Evolutionary conservation across 148 eudicot genomes (phyloP), one percentile per base, ranked within the genome.

Genomic region (Camellia japonica): DNA sequence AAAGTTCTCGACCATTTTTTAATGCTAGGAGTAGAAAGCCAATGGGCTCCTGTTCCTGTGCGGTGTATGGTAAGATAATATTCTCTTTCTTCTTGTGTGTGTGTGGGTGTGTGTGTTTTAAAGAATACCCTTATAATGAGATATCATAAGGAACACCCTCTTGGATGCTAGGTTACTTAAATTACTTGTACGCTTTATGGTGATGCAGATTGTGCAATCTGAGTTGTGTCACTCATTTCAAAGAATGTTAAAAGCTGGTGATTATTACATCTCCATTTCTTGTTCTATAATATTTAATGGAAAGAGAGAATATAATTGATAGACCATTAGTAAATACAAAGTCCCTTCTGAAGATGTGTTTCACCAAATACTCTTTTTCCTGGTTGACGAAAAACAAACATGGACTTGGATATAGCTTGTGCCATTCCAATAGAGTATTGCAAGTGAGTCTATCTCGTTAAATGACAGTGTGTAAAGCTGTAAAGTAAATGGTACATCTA

Each of bases 21-120:
- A 80, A 81, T 90, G 93, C 82, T 96, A 65, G 99, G 98, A 80
- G 98, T 96, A 75, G 99, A 96, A 86, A 92, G 98, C 83, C 99
- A 91, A 82, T 94, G 99, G 98, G 97, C 98, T 82, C 97, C 99
- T 76, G 94, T 91, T 84, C 74, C 93, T 82, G 90, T 96, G 78
- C 99, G 93, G 80, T 93, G 98, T 84, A 89, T 80, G 89, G 99
- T 96, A 88, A 87, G 90, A 62, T 79, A 15, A 49, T 7, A 5
- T 49, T 49, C 52, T 49, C 2, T 7, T 49, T 49, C 52, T 49
- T 7, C 7, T 7, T 49, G 52, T 49, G 52, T 49, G 52, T 49
- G 52, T 49, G 52, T 49, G 52, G 5, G 52, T 49, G 52, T 49
- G 52, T 49, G 52, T 49, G 5, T 4, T 4, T 49, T 49, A 49